These are phyloP conservation scores for Neurospora discreta DNA, from an alignment of 495 filamentous ascomycete genomes.

Conservation along the genomic window DNA sequence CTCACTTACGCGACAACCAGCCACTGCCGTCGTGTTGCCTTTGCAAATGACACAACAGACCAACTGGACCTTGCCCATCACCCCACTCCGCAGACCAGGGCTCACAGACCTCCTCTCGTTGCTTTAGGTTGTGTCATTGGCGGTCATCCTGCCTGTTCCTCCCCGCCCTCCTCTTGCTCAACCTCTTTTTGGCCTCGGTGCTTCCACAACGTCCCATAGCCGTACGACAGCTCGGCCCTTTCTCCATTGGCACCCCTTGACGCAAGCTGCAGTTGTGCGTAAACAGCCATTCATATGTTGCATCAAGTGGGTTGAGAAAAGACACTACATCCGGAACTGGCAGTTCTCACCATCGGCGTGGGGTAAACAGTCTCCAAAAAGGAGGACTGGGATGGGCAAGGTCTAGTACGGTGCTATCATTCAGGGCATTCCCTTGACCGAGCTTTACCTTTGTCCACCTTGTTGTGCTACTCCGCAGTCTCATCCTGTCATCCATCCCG, in stretches of 20 bases:
- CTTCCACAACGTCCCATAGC: not conserved
- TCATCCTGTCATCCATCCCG: conserved; percentile 6
- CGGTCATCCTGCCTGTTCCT: conserved; percentile 4
- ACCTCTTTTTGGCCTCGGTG: not conserved
- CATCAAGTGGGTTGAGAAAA: not conserved
- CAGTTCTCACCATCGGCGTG: not conserved
- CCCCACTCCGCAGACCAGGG: not conserved
- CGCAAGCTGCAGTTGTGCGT: not conserved
- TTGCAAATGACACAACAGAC: not conserved
- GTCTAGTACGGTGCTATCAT: not conserved
- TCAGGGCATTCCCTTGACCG: not conserved
- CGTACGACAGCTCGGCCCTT: not conserved
- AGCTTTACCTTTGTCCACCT: not conserved
- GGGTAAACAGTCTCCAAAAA: not conserved
- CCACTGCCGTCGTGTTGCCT: not conserved
- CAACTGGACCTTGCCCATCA: not conserved
- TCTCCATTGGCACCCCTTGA: not conserved
- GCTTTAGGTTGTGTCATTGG: conserved; percentile 12
- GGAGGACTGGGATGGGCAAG: not conserved
- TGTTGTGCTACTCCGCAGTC: conserved; percentile 1
- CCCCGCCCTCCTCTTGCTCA: conserved; percentile 1
- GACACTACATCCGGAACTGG: not conserved
- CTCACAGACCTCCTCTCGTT: conserved; percentile 9
- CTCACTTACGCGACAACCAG: not conserved
- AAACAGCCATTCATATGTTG: not conserved